These are phyloP conservation scores for Rhodotorula sphaerocarpa DNA, from an alignment of 768 basidiomycete species.

Conservation along the genomic window DNA sequence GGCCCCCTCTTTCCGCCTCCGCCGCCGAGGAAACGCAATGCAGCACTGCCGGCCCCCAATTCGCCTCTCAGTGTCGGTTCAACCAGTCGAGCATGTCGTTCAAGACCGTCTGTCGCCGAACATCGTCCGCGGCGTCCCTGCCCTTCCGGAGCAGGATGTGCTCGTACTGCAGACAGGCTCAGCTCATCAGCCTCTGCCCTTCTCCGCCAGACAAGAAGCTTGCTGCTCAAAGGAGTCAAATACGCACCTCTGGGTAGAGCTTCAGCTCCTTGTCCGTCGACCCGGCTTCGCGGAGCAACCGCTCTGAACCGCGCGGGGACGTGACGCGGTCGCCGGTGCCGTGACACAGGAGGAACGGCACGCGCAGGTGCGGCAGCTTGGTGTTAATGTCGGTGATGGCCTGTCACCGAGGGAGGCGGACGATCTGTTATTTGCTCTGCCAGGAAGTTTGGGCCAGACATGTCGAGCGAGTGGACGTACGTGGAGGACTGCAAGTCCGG, in stretches of 20 bases:
- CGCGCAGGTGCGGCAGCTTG: constrained; percentile 17
- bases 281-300: constrained; percentile 11
- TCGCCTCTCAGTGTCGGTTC: constrained; percentile 21
- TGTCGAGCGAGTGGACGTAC: background rate
- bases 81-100: constrained; percentile 35
- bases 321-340: constrained; percentile 36
- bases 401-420: background rate
- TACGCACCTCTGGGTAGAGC: constrained; percentile 19
- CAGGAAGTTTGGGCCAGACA: too few relatives aligned
- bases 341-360: constrained; percentile 36
- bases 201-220: too few relatives aligned
- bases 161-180: constrained; percentile 8
- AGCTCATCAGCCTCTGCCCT: constrained; percentile 1
- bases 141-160: constrained; percentile 35
- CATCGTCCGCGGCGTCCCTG: constrained; percentile 32
- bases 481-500: constrained; percentile 27
- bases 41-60: too few relatives aligned
- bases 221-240: background rate
- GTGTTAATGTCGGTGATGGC: constrained; percentile 26
- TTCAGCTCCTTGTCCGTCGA: constrained; percentile 32
- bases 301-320: constrained; percentile 24
- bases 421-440: background rate
- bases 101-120: constrained; percentile 26
- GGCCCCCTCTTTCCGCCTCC: too few relatives aligned
- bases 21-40: too few relatives aligned